Conservation (phyloP, 78 protist genomes). For the Bodo saltans region DNA sequence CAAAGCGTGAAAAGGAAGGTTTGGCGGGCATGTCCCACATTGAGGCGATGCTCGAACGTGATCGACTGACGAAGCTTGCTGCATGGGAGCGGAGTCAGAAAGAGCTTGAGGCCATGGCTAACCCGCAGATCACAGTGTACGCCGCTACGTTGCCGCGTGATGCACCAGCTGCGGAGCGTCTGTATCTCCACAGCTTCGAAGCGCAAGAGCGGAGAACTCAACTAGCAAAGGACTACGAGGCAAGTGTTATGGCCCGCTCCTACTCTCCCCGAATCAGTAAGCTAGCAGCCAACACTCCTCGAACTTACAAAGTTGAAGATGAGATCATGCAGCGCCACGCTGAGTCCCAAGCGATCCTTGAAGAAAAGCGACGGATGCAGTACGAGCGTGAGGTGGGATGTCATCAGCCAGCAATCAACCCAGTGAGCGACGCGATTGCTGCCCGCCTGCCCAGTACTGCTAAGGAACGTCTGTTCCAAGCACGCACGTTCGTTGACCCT, state of each 20-base stretch:
- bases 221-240: constrained; percentile 1
- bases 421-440: constrained; percentile 30
- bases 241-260: not conserved
- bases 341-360: not conserved
- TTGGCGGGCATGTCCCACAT: not conserved
- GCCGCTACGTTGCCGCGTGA: constrained; percentile 27
- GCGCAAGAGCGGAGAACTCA: constrained; percentile 2
- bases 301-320: not conserved
- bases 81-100: constrained; percentile 18
- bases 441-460: not conserved
- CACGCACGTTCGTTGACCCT: not conserved
- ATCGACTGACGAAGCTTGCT: constrained; percentile 5
- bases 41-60: constrained; percentile 26
- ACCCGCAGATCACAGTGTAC: constrained; percentile 21
- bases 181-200: constrained; percentile 16
- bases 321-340: constrained; percentile 16
- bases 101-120: not conserved
- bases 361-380: not conserved
- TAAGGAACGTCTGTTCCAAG: constrained; percentile 13
- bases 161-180: not conserved
- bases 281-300: not conserved
- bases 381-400: not conserved
- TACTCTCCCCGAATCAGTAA: constrained; percentile 10
- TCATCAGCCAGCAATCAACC: constrained; percentile 35
- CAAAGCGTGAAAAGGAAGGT: not conserved